A percentile compares a stretch with the other conserved stretches of the same genome.
Evolutionary conservation across 1,284 basidiomycete species (phyloP).

Genomic region (Leccinum griseonigrum): DNA sequence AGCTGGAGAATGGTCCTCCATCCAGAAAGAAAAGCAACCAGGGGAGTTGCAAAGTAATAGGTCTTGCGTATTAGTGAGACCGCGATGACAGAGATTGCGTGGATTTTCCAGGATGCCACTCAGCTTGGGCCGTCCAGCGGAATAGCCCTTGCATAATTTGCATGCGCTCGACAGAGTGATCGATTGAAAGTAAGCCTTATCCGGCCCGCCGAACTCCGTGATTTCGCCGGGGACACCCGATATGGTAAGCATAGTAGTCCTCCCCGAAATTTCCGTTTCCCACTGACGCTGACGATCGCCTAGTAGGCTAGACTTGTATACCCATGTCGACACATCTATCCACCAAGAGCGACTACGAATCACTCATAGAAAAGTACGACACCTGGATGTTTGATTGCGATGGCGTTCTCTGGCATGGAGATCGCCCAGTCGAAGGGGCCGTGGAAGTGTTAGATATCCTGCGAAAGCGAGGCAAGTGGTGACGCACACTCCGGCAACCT

Average conservation of each 20-base stretch:
- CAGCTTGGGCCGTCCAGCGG: neutral
- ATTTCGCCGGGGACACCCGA: constrained; percentile 18
- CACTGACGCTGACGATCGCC: neutral
- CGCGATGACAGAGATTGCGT: neutral
- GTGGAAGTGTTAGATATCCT: constrained; percentile 69
- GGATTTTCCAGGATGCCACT: neutral
- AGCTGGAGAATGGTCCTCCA: neutral
- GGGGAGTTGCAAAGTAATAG: neutral
- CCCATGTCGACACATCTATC: constrained; percentile 42
- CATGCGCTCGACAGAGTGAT: neutral
- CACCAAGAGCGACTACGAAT: constrained; percentile 50
- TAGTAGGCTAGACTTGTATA: constrained; percentile 13
- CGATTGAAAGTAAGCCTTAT: neutral
- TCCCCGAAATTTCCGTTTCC: neutral
- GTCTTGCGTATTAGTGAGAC: neutral
- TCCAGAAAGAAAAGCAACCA: neutral
- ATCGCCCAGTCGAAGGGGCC: constrained; percentile 75
- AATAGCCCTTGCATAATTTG: neutral
- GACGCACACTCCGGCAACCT: neutral
- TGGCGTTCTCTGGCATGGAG: constrained; percentile 93
- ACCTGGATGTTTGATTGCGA: constrained; percentile 98
- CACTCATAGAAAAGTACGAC: constrained; percentile 76
- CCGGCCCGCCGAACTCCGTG: neutral
- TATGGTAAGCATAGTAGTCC: constrained; percentile 25
- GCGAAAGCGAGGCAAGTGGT: constrained; percentile 57